phyloP scores from a whole-genome alignment of 1,284 basidiomycete genomes.

The Inonotus obliquus region DNA sequence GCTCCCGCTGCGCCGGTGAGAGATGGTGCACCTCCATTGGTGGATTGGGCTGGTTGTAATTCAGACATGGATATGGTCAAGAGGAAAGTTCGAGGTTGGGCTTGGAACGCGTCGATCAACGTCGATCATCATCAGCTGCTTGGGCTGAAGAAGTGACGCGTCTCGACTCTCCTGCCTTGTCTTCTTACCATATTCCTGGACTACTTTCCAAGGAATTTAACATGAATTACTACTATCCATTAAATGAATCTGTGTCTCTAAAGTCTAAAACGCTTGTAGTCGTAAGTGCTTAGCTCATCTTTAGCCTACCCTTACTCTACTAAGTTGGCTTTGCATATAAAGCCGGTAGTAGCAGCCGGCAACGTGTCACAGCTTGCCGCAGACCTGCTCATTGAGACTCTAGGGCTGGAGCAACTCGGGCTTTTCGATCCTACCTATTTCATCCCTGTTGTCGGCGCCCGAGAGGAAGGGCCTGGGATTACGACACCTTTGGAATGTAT shows the following conservation, averaged over 20 bases:
- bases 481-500: slow-evolving; percentile 72
- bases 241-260: not conserved
- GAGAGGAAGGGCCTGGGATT: slow-evolving; percentile 55
- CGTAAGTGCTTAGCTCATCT: not conserved
- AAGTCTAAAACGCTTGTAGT: slow-evolving; percentile 13
- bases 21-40: not conserved
- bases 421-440: slow-evolving; percentile 57
- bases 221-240: slow-evolving; percentile 35
- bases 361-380: slow-evolving; percentile 74
- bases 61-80: slow-evolving; percentile 3
- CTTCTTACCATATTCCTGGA: not conserved
- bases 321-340: slow-evolving; percentile 1
- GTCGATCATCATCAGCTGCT: not conserved
- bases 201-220: not conserved
- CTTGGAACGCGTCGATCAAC: slow-evolving; percentile 3
- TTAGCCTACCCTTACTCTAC: not conserved
- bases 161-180: not conserved
- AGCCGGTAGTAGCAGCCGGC: slow-evolving; percentile 79
- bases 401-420: slow-evolving; percentile 55
- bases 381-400: slow-evolving; percentile 67
- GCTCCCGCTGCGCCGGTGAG: slow-evolving; percentile 41
- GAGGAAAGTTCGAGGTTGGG: not conserved
- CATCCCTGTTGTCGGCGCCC: slow-evolving; percentile 62
- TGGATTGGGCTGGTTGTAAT: not conserved
- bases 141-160: slow-evolving; percentile 5